These are phyloP conservation scores for Agarophyton chilense DNA, from an alignment of 23 red algal species.

Conservation along the genomic window DNA sequence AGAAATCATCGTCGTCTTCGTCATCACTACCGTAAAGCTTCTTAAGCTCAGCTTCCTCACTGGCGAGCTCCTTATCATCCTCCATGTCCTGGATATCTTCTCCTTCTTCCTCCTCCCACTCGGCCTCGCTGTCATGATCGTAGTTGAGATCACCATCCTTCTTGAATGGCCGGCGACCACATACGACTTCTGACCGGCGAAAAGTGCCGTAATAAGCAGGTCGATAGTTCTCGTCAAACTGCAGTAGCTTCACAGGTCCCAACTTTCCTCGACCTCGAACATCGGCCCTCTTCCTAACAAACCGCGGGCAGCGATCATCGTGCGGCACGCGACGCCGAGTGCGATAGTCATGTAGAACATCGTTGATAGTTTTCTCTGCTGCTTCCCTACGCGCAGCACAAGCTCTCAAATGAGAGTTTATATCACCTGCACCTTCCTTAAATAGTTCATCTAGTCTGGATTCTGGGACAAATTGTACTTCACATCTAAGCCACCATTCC, in stretches of 20 bases:
- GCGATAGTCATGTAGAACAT: conserved; percentile 45
- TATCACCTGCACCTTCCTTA: neutral
- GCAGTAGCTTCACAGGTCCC: conserved; percentile 40
- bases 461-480: neutral
- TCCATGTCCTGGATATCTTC: conserved; percentile 58
- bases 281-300: conserved; percentile 13
- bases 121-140: conserved; percentile 55
- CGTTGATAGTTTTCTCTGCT: conserved; percentile 14
- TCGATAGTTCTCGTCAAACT: conserved; percentile 63
- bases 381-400: conserved; percentile 22
- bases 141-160: conserved; percentile 45
- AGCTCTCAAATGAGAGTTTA: neutral
- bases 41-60: conserved; percentile 52
- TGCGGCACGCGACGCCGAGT: neutral
- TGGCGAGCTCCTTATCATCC: conserved; percentile 46
- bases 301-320: conserved; percentile 51
- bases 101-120: conserved; percentile 70
- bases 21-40: conserved; percentile 70
- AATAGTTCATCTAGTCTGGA: neutral
- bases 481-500: conserved; percentile 46
- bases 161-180: conserved; percentile 24
- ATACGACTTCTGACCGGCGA: neutral
- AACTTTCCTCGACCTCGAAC: conserved; percentile 21
- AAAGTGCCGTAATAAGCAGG: conserved; percentile 52
- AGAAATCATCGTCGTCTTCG: conserved; percentile 56